Evolutionary conservation across 192 early-diverging fungal species (phyloP), one percentile per base, ranked within the genome.

Genomic region (Cetraspora pellucida): DNA sequence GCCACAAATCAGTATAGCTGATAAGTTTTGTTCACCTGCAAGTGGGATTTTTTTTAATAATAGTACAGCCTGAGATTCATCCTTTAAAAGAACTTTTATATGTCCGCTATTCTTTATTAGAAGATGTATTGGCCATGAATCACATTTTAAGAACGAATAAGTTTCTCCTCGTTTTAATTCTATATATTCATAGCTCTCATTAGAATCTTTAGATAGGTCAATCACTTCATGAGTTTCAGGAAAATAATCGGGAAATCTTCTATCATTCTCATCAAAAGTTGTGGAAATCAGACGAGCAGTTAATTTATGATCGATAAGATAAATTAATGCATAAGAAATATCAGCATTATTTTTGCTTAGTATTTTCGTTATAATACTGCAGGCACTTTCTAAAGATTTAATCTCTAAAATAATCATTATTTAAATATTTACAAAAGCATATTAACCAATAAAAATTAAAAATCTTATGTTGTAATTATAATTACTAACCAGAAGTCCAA

Each of bases 241-340:
- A 45, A 75, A 23, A 16, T 49, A 31, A 63, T 61, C 73, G 0
- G 73, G 73, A 10, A 75, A 30, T 2, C n/a, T 45, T 75, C 73
- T 75, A 19, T 31, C 58, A 63, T 25, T n/a, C 9, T 60, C 19
- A 30, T 75, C 73, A 75, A 61, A 75, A n/a, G 73, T 75, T 44
- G 50, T 54, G 16, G 50, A 14, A 54, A 54, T 19, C 16, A 54
- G 19, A 54, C 50, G 50, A 3, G 50, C 50, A 54, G 11, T 54
- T 37, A 1, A 37, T 37, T 37, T 37, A 1, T 37, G 37, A 1
- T 1, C 59, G 21, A 75, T 27, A 21, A 47, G 25, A 46, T 75
- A 75, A 19, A 75, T 17, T 8, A 75, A 2, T n/a, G 58, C 73
- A 31, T 31, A 75, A 25, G 43, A 3, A 10, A 75, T 46, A 63